Conservation (phyloP, 345 rosid species). For the Syzygium aqueum region DNA sequence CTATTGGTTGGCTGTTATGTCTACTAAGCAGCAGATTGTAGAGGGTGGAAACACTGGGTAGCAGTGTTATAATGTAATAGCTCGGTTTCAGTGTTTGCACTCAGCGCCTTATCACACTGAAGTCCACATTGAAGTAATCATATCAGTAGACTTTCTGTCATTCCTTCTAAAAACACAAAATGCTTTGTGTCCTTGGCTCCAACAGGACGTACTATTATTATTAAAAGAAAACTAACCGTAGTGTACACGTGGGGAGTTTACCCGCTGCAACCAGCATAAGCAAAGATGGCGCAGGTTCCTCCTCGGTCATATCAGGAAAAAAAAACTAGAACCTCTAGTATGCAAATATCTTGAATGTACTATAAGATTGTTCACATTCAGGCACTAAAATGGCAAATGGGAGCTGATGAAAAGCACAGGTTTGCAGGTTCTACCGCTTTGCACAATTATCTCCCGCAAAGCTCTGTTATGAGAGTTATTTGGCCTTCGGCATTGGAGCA, state of each 20-base stretch:
- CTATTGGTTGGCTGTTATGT: neutral
- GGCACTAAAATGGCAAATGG: neutral
- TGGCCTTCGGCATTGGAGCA: slow-evolving; percentile 23
- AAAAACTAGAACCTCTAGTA: neutral
- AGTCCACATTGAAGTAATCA: neutral
- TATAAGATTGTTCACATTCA: neutral
- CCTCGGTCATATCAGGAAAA: neutral
- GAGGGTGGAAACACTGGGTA: neutral
- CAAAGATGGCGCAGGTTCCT: neutral
- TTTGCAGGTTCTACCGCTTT: neutral
- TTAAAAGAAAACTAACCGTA: neutral
- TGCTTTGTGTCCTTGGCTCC: neutral
- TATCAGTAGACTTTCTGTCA: neutral
- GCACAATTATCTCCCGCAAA: slow-evolving; percentile 24
- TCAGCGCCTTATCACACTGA: neutral
- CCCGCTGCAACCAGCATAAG: neutral
- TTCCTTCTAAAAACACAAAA: neutral
- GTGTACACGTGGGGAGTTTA: neutral
- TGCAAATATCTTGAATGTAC: neutral
- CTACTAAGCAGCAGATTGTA: neutral
- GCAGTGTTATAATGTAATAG: neutral
- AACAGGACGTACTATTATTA: neutral
- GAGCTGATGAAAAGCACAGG: neutral
- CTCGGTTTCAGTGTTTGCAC: neutral
- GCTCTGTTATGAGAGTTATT: slow-evolving; percentile 19